Evolutionary conservation across 225 moss, liverwort and hornwort genomes (phyloP), one percentile per base, ranked within the genome.

Genomic region (Sphagnum tenellum): DNA sequence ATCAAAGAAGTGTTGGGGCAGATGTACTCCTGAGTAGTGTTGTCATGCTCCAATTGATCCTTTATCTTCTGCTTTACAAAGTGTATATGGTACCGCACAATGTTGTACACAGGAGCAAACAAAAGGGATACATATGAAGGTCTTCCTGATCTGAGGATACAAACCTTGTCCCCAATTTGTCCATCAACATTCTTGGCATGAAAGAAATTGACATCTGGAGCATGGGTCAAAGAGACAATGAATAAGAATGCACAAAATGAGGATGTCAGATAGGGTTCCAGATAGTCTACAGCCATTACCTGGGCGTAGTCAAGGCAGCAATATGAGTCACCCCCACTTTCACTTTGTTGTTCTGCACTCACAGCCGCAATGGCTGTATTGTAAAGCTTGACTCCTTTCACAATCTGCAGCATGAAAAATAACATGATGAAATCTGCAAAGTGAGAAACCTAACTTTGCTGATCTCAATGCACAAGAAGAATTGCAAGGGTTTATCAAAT

Each of bases 281-380:
- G 29, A 29, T 29, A 29, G 29, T 1, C 29, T 29, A 29, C 29
- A 29, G 1, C 29, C 29, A 29, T 29, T 75, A 96, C 95, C 98
- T 93, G 90, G 4, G 98, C 93, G 69, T 98, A 98, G 72, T 93
- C 98, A 65, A 98, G 67, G 68, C 98, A 98, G 75, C 98, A 98
- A 79, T 98, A 98, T 48, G 98, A 90, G 69, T 93, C 98, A 57
- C 86, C 90, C 67, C 90, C 93, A 68, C 83, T 87, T 69, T 93
- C 90, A 5, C 58, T 61, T 56, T 70, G 68, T 14, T 66, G 62
- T 49, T 76, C 78, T 62, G 86, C 93, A 69, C 78, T 90, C 3
- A 93, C 93, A 10, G 90, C 93, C n/a, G 93, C 98, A 79, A 90
- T 67, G 8, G 98, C 98, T 61, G 98, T 93, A 79, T 93, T 98